phyloP scores from a whole-genome alignment of 106 monocot species.

The Allium fistulosum region DNA sequence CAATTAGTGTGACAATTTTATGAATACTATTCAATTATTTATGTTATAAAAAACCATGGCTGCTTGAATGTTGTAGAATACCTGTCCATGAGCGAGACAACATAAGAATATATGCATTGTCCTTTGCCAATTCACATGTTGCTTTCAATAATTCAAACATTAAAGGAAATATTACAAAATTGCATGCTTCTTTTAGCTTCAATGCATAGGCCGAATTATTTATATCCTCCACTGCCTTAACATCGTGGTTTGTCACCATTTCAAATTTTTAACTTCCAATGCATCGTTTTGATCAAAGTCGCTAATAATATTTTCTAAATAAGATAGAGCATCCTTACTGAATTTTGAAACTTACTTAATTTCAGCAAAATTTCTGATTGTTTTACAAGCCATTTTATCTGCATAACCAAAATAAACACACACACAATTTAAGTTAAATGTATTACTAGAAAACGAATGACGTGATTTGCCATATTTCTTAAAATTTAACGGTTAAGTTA shows the following conservation, averaged over 20 bases:
- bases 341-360: conserved; percentile 78
- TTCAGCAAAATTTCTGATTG: conserved; percentile 64
- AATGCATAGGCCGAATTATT: no score
- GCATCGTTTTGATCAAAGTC: conserved; percentile 65
- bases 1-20: no score
- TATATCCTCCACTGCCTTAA: conserved; percentile 62
- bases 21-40: no score
- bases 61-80: conserved; percentile 9
- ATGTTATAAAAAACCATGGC: no score
- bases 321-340: conserved; percentile 47
- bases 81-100: conserved; percentile 96
- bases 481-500: no score
- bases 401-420: not conserved
- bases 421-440: no score
- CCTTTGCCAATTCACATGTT: conserved; percentile 60
- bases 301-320: conserved; percentile 50
- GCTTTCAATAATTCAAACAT: no score
- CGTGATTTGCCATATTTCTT: no score
- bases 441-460: no score
- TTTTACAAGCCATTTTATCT: conserved; percentile 90
- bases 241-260: conserved; percentile 93
- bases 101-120: conserved; percentile 71
- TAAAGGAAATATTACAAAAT: no score
- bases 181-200: no score
- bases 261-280: conserved; percentile 79